phyloP scores from a whole-genome alignment of 1,139 yeast species.

The Geotrichum klebahnii region DNA sequence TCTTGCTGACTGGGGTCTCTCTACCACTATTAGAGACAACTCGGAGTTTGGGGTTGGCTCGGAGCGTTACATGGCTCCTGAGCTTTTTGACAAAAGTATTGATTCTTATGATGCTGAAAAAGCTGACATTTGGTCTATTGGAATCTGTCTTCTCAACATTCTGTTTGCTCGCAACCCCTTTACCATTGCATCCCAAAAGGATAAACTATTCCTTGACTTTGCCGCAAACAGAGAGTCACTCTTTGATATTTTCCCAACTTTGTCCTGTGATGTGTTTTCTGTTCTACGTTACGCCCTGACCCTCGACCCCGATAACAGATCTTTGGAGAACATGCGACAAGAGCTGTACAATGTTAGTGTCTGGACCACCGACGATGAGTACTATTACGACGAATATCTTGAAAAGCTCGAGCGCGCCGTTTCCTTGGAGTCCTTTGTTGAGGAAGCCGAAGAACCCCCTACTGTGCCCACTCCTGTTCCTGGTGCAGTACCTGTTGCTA shows the following conservation, averaged over 20 bases:
- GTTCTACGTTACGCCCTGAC: constrained; percentile 75
- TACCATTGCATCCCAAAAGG: constrained; percentile 71
- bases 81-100: constrained; percentile 50
- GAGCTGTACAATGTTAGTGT: constrained; percentile 59
- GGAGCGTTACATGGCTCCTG: constrained; percentile 97
- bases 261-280: constrained; percentile 81
- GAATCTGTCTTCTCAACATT: constrained; percentile 76
- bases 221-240: constrained; percentile 83
- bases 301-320: constrained; percentile 82
- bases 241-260: constrained; percentile 85
- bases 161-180: constrained; percentile 92
- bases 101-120: constrained; percentile 75
- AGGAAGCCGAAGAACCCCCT: background rate
- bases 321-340: constrained; percentile 53
- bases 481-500: constrained; percentile 1
- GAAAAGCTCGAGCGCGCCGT: constrained; percentile 14
- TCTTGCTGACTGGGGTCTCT: constrained; percentile 89
- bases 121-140: constrained; percentile 91
- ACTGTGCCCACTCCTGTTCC: background rate
- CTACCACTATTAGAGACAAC: constrained; percentile 61
- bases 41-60: constrained; percentile 88
- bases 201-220: constrained; percentile 80
- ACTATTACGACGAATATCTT: constrained; percentile 46
- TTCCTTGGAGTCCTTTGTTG: constrained; percentile 6
- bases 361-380: constrained; percentile 83